phyloP scores from a whole-genome alignment of 495 filamentous ascomycete species.

The Aspergillus sclerotioniger region DNA sequence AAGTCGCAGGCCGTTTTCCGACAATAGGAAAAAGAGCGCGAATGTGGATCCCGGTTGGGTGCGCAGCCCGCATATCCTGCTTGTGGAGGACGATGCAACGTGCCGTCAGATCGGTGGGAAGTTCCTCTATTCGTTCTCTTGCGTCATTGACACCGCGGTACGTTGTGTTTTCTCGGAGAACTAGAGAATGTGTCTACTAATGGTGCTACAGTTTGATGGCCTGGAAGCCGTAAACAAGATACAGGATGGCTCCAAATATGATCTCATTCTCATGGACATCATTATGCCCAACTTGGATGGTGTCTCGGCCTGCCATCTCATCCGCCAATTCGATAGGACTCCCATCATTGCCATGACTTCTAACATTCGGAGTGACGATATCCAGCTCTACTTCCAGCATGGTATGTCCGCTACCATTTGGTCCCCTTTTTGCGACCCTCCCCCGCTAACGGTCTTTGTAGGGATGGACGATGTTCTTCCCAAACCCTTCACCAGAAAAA shows the following conservation, averaged over 20 bases:
- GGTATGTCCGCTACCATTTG: slow-evolving; percentile 55
- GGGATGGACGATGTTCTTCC: slow-evolving; percentile 99
- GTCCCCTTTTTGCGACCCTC: neutral
- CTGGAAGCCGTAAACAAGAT: slow-evolving; percentile 92
- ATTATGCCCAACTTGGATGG: slow-evolving; percentile 98
- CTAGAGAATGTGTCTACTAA: slow-evolving; percentile 18
- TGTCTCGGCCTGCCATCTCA: slow-evolving; percentile 89
- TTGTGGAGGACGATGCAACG: slow-evolving; percentile 95
- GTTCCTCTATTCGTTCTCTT: slow-evolving; percentile 85
- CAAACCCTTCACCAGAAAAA: slow-evolving; percentile 96
- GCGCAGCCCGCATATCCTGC: slow-evolving; percentile 77
- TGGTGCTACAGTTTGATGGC: slow-evolving; percentile 67
- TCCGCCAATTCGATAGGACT: slow-evolving; percentile 82
- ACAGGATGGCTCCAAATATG: slow-evolving; percentile 77
- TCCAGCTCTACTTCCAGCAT: slow-evolving; percentile 94
- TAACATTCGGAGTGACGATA: slow-evolving; percentile 95
- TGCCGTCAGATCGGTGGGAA: slow-evolving; percentile 93
- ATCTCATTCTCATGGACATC: slow-evolving; percentile 97
- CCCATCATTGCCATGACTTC: slow-evolving; percentile 99
- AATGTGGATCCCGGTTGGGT: slow-evolving; percentile 77
- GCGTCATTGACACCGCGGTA: slow-evolving; percentile 88
- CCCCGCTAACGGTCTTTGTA: slow-evolving; percentile 33
- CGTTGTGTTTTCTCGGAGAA: slow-evolving; percentile 56
- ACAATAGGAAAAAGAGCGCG: slow-evolving; percentile 64
- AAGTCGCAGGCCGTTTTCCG: slow-evolving; percentile 46